phyloP scores from a whole-genome alignment of 2,329 filamentous ascomycete species.

The Ophiostoma sp. region DNA sequence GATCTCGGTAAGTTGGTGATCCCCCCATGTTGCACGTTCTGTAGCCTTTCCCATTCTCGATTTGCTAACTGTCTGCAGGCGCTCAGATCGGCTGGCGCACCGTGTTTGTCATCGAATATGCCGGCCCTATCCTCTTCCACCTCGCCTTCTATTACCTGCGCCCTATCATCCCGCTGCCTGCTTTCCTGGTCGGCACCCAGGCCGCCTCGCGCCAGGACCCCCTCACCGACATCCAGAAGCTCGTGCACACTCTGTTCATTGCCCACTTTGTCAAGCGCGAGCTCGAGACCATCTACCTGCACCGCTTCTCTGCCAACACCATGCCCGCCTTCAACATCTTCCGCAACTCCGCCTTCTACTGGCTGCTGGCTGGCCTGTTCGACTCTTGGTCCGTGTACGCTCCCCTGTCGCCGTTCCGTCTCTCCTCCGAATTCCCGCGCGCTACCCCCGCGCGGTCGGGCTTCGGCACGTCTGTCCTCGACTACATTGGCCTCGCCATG shows the following conservation, averaged over 20 bases:
- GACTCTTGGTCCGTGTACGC: constrained; percentile 82
- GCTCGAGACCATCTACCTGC: constrained; percentile 86
- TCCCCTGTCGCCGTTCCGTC: constrained; percentile 59
- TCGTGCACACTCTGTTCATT: constrained; percentile 67
- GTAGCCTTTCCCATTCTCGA: too few species aligned
- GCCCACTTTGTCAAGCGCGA: constrained; percentile 93
- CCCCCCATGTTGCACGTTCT: too few species aligned
- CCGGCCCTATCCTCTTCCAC: constrained; percentile 87
- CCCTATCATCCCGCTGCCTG: constrained; percentile 56
- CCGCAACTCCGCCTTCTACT: constrained; percentile 95
- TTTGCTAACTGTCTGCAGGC: constrained; percentile 46
- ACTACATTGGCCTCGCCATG: constrained; percentile 63
- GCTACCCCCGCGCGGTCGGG: constrained; percentile 26
- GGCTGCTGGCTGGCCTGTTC: constrained; percentile 73
- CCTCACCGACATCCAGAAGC: constrained; percentile 58
- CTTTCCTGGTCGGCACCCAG: constrained; percentile 21
- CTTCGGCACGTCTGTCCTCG: constrained; percentile 38
- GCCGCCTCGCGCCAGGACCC: constrained; percentile 38
- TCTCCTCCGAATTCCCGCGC: constrained; percentile 20
- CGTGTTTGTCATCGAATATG: constrained; percentile 92
- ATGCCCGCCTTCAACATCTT: constrained; percentile 90
- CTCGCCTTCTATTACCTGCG: constrained; percentile 66
- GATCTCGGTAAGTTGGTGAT: constrained; percentile 63
- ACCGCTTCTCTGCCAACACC: constrained; percentile 89
- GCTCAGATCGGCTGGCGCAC: constrained; percentile 87